These are phyloP conservation scores for Colletotrichum acutatum DNA, from an alignment of 2,329 filamentous ascomycete genomes.

Conservation along the genomic window DNA sequence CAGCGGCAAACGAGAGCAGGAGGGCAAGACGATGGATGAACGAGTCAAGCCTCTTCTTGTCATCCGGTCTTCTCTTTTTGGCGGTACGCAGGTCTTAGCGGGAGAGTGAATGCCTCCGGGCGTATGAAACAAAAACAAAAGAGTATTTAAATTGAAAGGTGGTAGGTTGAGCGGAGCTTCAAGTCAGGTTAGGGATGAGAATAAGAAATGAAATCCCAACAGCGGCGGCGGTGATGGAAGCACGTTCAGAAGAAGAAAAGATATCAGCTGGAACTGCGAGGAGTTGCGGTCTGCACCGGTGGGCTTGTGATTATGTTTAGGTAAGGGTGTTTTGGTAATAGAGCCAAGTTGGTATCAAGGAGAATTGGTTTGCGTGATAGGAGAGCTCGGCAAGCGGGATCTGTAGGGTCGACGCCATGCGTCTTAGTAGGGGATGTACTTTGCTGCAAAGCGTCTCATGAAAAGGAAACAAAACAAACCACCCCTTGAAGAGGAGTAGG, in stretches of 20 bases:
- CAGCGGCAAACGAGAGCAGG: not conserved
- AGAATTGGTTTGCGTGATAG: not conserved
- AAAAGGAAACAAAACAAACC: not conserved
- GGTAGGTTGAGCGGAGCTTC: not conserved
- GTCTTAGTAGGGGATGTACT: not conserved
- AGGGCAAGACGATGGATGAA: constrained; percentile 1
- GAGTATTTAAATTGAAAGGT: not conserved
- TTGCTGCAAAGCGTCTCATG: not conserved
- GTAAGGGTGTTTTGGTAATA: not conserved
- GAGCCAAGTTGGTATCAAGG: not conserved
- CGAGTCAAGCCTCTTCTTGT: constrained; percentile 21
- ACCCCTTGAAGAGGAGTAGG: constrained; percentile 9
- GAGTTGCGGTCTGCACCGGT: not conserved
- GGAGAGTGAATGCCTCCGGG: not conserved
- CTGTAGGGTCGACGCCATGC: constrained; percentile 4
- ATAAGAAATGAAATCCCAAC: not conserved
- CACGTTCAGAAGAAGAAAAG: not conserved
- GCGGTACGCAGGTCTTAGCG: not conserved
- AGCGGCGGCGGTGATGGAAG: not conserved
- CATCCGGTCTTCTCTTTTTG: not conserved
- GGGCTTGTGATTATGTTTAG: constrained; percentile 5
- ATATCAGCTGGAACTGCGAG: not conserved
- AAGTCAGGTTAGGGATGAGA: not conserved
- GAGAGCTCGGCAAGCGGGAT: not conserved
- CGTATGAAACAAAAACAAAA: constrained; percentile 2